These are phyloP conservation scores for Ophiosphaerella narmari DNA, from an alignment of 2,329 filamentous ascomycete species.

Conservation along the genomic window DNA sequence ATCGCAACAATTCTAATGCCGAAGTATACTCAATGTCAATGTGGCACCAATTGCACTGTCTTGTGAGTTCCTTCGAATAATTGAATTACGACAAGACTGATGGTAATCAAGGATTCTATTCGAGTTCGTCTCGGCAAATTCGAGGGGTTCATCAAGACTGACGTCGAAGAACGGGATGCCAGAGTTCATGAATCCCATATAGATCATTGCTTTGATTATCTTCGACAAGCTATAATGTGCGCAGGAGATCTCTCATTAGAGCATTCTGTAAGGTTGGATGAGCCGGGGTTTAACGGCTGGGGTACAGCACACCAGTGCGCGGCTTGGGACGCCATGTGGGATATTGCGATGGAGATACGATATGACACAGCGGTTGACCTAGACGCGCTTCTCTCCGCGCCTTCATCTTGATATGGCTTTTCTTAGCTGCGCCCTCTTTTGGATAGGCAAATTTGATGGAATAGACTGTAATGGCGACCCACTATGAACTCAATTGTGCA, in stretches of 20 bases:
- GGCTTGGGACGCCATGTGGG: constrained; percentile 5
- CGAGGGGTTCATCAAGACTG: constrained; percentile 1
- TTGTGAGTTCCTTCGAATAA: background rate
- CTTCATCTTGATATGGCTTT: too few species aligned
- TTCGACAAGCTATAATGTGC: constrained; percentile 8
- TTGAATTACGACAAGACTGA: background rate
- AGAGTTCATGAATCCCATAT: constrained; percentile 4
- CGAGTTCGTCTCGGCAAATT: constrained; percentile 1
- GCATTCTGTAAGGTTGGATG: constrained; percentile 2
- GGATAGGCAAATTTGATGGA: too few species aligned
- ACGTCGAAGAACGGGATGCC: background rate
- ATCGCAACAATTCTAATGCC: constrained; percentile 1
- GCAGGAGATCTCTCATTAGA: constrained; percentile 6
- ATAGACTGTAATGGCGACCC: too few species aligned
- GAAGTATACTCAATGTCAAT: constrained; percentile 11
- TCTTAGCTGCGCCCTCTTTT: too few species aligned
- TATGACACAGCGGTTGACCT: constrained; percentile 1
- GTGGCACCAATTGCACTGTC: constrained; percentile 9
- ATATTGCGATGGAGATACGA: constrained; percentile 1
- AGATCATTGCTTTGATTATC: constrained; percentile 10
- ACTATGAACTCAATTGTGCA: too few species aligned
- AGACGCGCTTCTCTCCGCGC: background rate
- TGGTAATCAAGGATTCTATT: constrained; percentile 3
- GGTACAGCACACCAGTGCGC: constrained; percentile 6
- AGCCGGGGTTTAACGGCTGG: constrained; percentile 9